Conservation (phyloP, 2,329 filamentous ascomycete species). For the Talaromyces sp. region DNA sequence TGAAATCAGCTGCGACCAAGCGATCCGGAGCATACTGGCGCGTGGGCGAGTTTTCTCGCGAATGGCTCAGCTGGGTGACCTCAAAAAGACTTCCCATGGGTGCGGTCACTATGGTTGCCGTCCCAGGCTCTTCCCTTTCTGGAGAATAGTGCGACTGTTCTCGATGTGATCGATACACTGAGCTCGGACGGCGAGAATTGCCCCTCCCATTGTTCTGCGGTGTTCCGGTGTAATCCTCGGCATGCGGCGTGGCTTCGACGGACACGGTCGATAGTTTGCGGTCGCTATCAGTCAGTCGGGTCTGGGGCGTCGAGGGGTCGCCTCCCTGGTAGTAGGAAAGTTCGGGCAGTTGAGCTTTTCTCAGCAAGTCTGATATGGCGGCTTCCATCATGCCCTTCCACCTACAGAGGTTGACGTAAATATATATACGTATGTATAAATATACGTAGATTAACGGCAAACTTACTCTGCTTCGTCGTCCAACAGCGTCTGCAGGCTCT, state of each 20-base stretch:
- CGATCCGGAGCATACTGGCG: conserved; percentile 27
- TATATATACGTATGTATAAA: neutral
- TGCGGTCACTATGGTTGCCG: conserved; percentile 33
- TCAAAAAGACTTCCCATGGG: conserved; percentile 46
- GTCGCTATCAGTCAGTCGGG: conserved; percentile 22
- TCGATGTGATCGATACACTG: conserved; percentile 19
- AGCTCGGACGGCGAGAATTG: conserved; percentile 12
- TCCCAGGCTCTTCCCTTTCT: conserved; percentile 30
- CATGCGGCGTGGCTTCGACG: conserved; percentile 18
- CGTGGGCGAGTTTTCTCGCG: conserved; percentile 26
- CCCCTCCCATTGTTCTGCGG: conserved; percentile 5
- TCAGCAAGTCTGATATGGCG: conserved; percentile 32
- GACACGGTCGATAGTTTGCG: conserved; percentile 30
- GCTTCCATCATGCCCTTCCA: conserved; percentile 35
- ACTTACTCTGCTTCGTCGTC: conserved; percentile 43
- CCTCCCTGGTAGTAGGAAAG: conserved; percentile 32
- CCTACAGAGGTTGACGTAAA: conserved; percentile 21
- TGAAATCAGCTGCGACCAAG: conserved; percentile 42
- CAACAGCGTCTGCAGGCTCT: conserved; percentile 46
- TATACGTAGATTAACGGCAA: neutral
- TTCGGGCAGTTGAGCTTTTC: conserved; percentile 31
- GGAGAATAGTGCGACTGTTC: conserved; percentile 28
- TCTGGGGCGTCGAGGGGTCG: conserved; percentile 20
- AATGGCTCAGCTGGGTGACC: conserved; percentile 40
- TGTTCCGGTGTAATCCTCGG: conserved; percentile 15